These are phyloP conservation scores for Pseudogymnoascus sp. DNA, from an alignment of 2,329 filamentous ascomycete genomes.

Conservation along the genomic window DNA sequence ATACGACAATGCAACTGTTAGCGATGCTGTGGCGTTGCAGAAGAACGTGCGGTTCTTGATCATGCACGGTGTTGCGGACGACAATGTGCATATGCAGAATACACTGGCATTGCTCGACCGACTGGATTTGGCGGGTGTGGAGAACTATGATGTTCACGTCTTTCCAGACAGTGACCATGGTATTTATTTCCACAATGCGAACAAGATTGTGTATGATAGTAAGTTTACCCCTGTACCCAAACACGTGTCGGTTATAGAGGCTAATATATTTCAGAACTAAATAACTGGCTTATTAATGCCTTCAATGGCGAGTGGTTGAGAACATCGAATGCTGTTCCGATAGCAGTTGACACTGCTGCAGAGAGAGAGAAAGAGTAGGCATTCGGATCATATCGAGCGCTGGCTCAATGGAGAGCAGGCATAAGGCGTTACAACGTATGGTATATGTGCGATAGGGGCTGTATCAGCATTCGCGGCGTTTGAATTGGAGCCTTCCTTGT, in stretches of 20 bases:
- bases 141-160: constrained; percentile 95
- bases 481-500: background rate
- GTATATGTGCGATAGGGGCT: constrained; percentile 1
- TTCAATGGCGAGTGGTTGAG: constrained; percentile 92
- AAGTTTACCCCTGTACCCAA: constrained; percentile 36
- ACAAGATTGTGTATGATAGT: constrained; percentile 89
- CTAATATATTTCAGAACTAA: constrained; percentile 54
- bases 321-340: constrained; percentile 27
- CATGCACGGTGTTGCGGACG: constrained; percentile 94
- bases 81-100: constrained; percentile 97
- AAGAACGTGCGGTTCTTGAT: constrained; percentile 80
- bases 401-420: background rate
- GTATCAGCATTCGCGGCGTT: background rate
- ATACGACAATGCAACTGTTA: constrained; percentile 68
- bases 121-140: constrained; percentile 69
- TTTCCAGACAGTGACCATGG: constrained; percentile 95
- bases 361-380: constrained; percentile 15
- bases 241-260: background rate
- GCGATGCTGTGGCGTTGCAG: constrained; percentile 63
- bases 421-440: background rate
- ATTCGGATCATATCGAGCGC: background rate
- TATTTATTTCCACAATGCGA: constrained; percentile 91
- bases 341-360: constrained; percentile 23
- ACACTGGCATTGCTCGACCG: constrained; percentile 80
- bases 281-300: constrained; percentile 89